Base-by-base conservation (phyloP, 2,329 filamentous ascomycete species). In the Trichoderma afroharzianum region DNA sequence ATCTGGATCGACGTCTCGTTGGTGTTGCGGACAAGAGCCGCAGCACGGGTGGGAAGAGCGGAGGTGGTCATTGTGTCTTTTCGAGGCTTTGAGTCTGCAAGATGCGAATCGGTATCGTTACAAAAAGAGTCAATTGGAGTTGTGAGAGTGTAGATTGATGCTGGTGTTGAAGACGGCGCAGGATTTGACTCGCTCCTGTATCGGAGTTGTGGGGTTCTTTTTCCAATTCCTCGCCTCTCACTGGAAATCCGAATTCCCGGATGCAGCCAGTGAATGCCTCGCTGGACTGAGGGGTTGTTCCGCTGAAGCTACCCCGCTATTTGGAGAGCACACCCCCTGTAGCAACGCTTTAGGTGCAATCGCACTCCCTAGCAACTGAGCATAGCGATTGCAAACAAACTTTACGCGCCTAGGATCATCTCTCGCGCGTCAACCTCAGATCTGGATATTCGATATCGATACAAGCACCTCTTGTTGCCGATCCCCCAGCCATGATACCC, bases 1-100 rank as follows among this genome's bases (percentile, higher is more conserved):
- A 98, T 87, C 80, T 96, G 91, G 82, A 99, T 97, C 81, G 97
- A 97, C 80, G 96, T 99, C 86, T 99, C 96, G 85, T 98, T 98
- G 79, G 96, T 99, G 83, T 95, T 92, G 81, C 96, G 94, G 75
- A 92, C 90, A 77, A 98, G 85, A 69, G 91, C 89, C 64, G 93
- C 91, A 11, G 71, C 39, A 4, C 71, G 71, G 39, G 71, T 32
- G 55, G 68, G 50, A 36, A 36, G 33, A 14, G 47, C 58, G 57
- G 66, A 28, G 21, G 57, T 50, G 11, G 53, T 63, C 70, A 71
- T 71, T 68, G 36, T 50, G 33, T 33, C 14, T 6, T 11, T 15
- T 47, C 21, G 7, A 1, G 55, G 55, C 4, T 32, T 59, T 3
- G 28, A 32, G 3, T 50, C n/a, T 53, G 47, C 11, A n/a, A 6